Percentiles rank a stretch among this genome's conserved stretches.
These are phyloP conservation scores for Phytophthora sp. DNA, from an alignment of 352 stramenopile genomes.

Conservation along the genomic window DNA sequence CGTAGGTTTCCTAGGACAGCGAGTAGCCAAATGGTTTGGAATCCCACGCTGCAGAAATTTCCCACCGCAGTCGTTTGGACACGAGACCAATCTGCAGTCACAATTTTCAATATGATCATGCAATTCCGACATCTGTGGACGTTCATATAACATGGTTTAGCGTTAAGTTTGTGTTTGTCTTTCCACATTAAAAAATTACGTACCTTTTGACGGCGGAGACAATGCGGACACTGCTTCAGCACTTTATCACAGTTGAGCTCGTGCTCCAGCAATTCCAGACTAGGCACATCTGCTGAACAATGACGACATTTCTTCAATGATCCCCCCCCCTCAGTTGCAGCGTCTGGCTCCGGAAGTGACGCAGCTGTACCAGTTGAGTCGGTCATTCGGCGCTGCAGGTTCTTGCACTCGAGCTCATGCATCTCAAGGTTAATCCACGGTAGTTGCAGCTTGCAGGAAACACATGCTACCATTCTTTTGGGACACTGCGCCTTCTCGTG, in stretches of 20 bases:
- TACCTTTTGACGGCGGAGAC: constrained; percentile 79
- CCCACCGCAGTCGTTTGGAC: constrained; percentile 76
- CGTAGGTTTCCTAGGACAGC: constrained; percentile 55
- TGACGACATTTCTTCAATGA: constrained; percentile 72
- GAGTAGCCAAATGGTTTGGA: constrained; percentile 73
- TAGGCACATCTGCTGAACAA: constrained; percentile 53
- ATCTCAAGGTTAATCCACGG: constrained; percentile 52
- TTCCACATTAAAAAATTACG: background rate
- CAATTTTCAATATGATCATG: constrained; percentile 86
- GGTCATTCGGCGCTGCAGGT: background rate
- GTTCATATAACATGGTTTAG: background rate
- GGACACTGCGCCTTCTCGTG: constrained; percentile 65
- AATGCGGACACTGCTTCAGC: constrained; percentile 86
- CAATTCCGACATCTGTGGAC: constrained; percentile 62
- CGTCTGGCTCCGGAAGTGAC: background rate
- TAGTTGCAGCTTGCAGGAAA: constrained; percentile 46
- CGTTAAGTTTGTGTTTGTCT: background rate
- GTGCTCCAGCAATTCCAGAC: constrained; percentile 65
- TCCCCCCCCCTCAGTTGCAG: background rate
- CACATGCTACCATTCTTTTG: constrained; percentile 55
- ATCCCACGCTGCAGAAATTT: constrained; percentile 85
- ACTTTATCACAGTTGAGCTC: constrained; percentile 82
- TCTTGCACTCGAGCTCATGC: constrained; percentile 42
- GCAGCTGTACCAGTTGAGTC: background rate
- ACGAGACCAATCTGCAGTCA: constrained; percentile 78